These are phyloP conservation scores for Cordyceps tenuipes DNA, from an alignment of 2,329 filamentous ascomycete species.

Conservation along the genomic window DNA sequence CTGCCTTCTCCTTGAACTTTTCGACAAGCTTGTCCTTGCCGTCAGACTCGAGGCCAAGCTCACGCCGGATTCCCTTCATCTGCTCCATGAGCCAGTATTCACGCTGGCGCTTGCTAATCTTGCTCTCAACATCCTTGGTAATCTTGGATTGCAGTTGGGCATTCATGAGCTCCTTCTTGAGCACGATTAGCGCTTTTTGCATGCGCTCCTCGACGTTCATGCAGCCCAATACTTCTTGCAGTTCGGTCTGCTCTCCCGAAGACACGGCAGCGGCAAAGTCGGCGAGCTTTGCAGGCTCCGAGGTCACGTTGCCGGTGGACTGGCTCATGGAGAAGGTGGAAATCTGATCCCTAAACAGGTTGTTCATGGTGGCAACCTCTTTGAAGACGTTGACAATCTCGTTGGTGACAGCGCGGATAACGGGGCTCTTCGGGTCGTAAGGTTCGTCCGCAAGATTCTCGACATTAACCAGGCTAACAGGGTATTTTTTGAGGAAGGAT, in stretches of 20 bases:
- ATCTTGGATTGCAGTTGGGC: constrained; percentile 96
- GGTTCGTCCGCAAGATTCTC: constrained; percentile 87
- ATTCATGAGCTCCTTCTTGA: constrained; percentile 99
- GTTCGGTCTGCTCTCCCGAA: constrained; percentile 82
- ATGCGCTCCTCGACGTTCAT: constrained; percentile 88
- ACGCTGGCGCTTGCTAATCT: constrained; percentile 92
- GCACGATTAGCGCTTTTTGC: constrained; percentile 79
- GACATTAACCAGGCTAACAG: constrained; percentile 90
- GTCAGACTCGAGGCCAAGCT: constrained; percentile 93
- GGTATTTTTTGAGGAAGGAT: constrained; percentile 82
- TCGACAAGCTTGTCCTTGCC: constrained; percentile 98
- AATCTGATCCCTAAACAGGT: constrained; percentile 92
- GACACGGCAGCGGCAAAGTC: constrained; percentile 97
- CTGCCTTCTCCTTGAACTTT: constrained; percentile 92
- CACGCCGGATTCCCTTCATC: constrained; percentile 95
- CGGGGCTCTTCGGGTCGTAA: constrained; percentile 79
- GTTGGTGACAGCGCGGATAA: constrained; percentile 86
- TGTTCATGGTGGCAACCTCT: constrained; percentile 89
- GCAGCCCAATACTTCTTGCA: constrained; percentile 83
- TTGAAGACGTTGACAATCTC: constrained; percentile 99
- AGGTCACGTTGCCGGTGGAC: constrained; percentile 86
- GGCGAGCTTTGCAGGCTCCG: constrained; percentile 89
- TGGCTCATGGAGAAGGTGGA: constrained; percentile 95
- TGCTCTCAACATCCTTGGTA: constrained; percentile 92
- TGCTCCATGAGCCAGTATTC: constrained; percentile 99